phyloP scores from a whole-genome alignment of 2,329 filamentous ascomycete species.

The Aspergillus sergii region DNA sequence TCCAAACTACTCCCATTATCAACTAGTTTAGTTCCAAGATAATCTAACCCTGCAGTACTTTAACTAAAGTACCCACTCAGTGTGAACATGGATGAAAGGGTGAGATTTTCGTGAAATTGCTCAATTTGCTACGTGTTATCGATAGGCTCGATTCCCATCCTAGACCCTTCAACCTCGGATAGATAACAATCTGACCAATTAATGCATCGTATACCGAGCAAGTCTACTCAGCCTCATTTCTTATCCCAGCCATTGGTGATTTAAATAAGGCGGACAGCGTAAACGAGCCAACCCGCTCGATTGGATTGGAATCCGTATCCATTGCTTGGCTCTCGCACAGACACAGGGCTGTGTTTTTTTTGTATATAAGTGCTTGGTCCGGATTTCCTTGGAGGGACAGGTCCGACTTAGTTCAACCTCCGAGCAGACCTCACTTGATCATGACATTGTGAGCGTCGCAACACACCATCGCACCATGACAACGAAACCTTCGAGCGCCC shows the following conservation, averaged over 20 bases:
- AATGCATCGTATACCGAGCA: background rate
- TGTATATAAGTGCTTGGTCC: background rate
- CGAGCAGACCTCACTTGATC: background rate
- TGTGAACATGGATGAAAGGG: no score
- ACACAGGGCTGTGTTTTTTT: background rate
- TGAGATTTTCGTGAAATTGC: no score
- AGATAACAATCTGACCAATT: background rate
- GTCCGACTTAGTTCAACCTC: fast-evolving
- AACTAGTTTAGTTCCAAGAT: no score
- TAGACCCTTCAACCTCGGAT: no score
- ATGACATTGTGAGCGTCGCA: no score
- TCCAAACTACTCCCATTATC: no score
- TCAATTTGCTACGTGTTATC: no score
- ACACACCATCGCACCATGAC: background rate
- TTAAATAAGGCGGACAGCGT: background rate
- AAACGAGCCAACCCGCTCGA: background rate
- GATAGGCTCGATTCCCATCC: no score
- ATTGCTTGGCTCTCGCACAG: background rate
- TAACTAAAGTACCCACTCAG: no score
- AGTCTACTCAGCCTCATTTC: background rate
- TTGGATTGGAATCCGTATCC: background rate
- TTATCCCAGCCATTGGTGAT: background rate
- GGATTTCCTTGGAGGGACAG: background rate
- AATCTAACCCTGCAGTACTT: no score
- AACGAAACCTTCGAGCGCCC: background rate